phyloP scores from a whole-genome alignment of 441 rosid species.

The Adansonia grandidieri region DNA sequence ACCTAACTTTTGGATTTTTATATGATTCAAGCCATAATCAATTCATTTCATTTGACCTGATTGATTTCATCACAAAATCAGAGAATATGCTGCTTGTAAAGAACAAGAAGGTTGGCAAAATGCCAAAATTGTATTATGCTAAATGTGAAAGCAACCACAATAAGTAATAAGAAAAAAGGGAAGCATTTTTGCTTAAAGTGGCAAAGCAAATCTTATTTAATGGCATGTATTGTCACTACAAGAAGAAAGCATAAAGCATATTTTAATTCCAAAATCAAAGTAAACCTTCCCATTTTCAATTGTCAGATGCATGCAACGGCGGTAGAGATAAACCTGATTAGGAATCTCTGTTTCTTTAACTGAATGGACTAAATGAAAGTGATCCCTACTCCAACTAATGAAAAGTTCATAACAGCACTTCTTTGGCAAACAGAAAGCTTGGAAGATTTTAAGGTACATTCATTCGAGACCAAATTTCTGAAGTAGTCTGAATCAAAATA shows the following conservation, averaged over 20 bases:
- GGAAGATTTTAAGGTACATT: conserved; percentile 3
- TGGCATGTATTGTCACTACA: conserved; percentile 5
- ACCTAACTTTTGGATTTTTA: not conserved
- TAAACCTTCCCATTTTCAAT: conserved; percentile 21
- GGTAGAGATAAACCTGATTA: not conserved
- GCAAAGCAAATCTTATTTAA: conserved; percentile 19
- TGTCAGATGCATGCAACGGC: not conserved
- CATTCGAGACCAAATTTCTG: not conserved
- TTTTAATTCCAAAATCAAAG: not conserved
- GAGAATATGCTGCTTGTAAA: not conserved
- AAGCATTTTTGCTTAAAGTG: not conserved
- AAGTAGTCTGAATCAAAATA: not conserved
- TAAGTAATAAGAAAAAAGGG: not conserved
- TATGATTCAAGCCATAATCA: not conserved
- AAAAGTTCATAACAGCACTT: conserved; percentile 2
- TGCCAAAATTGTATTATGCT: not conserved
- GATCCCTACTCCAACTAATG: not conserved
- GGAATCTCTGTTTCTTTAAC: conserved; percentile 14
- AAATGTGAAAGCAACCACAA: not conserved
- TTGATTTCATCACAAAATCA: not conserved
- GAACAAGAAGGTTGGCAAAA: not conserved
- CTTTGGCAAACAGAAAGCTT: not conserved
- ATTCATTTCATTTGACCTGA: not conserved
- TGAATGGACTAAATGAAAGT: conserved; percentile 7
- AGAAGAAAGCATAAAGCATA: conserved; percentile 1